phyloP scores from a whole-genome alignment of 441 rosid species.

The Erysimum cheiri region DNA sequence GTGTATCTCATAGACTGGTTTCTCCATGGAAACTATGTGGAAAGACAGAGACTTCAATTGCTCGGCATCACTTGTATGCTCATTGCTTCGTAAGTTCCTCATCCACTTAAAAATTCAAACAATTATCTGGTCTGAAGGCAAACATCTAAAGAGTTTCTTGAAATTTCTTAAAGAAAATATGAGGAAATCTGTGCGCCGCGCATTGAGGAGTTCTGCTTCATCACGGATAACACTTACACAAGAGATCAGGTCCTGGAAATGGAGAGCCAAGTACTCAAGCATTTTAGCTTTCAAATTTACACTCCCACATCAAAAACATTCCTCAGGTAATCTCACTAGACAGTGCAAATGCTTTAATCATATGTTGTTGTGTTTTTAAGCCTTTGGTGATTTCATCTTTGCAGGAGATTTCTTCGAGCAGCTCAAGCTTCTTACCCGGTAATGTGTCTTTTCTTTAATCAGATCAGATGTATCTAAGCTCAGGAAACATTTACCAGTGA shows the following conservation, averaged over 20 bases:
- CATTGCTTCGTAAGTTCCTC: constrained; percentile 66
- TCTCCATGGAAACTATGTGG: constrained; percentile 61
- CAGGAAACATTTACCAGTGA: constrained; percentile 21
- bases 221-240: constrained; percentile 72
- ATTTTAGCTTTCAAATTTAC: constrained; percentile 56
- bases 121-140: not conserved
- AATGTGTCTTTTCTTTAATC: constrained; percentile 11
- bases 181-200: constrained; percentile 78
- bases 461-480: not conserved
- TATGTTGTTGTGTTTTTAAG: not conserved
- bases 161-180: constrained; percentile 53
- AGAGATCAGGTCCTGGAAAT: constrained; percentile 65
- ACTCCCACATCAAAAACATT: constrained; percentile 68
- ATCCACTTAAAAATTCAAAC: not conserved
- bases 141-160: constrained; percentile 5
- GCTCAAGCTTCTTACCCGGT: constrained; percentile 68
- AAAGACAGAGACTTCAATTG: constrained; percentile 67
- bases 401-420: constrained; percentile 71
- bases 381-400: not conserved
- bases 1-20: constrained; percentile 71
- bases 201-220: constrained; percentile 74
- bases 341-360: not conserved
- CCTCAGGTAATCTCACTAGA: constrained; percentile 42
- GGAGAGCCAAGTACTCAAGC: constrained; percentile 59
- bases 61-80: constrained; percentile 83